Evolutionary conservation across 139 green algal species (phyloP).

Genomic region (Pseudopediastrum boryanum): DNA sequence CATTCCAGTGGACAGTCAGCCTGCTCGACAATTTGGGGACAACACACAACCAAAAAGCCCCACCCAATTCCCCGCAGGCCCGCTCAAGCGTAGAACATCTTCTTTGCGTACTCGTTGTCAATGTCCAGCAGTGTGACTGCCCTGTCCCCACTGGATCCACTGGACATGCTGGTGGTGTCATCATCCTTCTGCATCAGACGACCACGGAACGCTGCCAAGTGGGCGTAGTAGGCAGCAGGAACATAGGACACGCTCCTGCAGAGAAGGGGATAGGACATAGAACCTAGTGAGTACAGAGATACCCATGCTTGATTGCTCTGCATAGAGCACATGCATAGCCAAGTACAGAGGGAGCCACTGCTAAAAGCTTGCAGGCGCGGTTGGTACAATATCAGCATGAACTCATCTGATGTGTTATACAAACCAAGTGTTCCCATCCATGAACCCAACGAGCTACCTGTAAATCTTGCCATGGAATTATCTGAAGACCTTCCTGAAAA

Average conservation of each 20-base stretch:
- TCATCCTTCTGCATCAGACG: constrained; percentile 45
- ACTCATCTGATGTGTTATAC: background rate
- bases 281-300: background rate
- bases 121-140: background rate
- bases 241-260: constrained; percentile 50
- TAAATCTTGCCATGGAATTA: no score
- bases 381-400: background rate
- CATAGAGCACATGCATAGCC: background rate
- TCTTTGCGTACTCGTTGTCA: background rate
- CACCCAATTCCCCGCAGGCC: no score
- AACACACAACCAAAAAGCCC: no score
- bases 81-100: constrained; percentile 13
- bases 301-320: background rate
- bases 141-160: constrained; percentile 5
- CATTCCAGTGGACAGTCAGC: no score
- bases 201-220: constrained; percentile 61
- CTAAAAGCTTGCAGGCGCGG: background rate
- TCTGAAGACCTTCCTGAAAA: no score
- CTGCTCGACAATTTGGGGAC: no score
- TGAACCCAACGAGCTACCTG: no score
- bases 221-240: constrained; percentile 63
- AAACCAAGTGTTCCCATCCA: background rate
- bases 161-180: constrained; percentile 15
- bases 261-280: background rate
- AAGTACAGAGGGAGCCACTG: background rate